A percentile compares a stretch with the other conserved stretches of the same genome.
These are phyloP conservation scores for Cucurbita ficifolia DNA, from an alignment of 306 rosid species.

Conservation along the genomic window DNA sequence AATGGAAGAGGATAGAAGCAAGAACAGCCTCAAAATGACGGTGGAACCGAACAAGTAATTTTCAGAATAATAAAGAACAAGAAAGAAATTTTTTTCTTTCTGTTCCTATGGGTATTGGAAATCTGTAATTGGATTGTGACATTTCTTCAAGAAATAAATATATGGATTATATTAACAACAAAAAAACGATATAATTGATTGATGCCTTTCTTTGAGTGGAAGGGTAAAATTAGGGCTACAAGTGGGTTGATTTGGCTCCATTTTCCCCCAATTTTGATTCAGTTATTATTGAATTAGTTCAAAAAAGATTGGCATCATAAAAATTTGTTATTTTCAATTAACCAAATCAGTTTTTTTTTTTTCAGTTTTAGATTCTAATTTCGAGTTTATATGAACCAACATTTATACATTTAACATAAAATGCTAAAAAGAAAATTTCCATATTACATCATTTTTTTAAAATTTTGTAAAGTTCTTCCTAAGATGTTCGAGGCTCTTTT, in stretches of 20 bases:
- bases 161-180: neutral
- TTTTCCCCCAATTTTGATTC: neutral
- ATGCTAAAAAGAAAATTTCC: no score
- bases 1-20: conserved; percentile 3
- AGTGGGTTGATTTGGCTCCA: neutral
- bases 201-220: neutral
- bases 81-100: neutral
- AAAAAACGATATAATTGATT: neutral
- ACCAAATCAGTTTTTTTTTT: neutral
- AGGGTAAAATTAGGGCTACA: neutral
- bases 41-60: conserved; percentile 5
- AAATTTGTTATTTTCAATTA: no score
- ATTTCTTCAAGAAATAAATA: neutral
- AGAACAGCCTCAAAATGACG: conserved; percentile 5
- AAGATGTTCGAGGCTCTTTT: no score
- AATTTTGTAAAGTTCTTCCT: no score
- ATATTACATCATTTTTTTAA: no score
- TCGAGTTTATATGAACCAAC: neutral
- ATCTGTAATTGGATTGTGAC: neutral
- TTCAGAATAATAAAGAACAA: neutral
- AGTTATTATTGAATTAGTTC: neutral
- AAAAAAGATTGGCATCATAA: neutral
- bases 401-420: no score
- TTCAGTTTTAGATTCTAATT: neutral
- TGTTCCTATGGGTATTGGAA: neutral